These are phyloP conservation scores for Lodderomyces elongisporus DNA, from an alignment of 1,139 yeast genomes.

Conservation along the genomic window DNA sequence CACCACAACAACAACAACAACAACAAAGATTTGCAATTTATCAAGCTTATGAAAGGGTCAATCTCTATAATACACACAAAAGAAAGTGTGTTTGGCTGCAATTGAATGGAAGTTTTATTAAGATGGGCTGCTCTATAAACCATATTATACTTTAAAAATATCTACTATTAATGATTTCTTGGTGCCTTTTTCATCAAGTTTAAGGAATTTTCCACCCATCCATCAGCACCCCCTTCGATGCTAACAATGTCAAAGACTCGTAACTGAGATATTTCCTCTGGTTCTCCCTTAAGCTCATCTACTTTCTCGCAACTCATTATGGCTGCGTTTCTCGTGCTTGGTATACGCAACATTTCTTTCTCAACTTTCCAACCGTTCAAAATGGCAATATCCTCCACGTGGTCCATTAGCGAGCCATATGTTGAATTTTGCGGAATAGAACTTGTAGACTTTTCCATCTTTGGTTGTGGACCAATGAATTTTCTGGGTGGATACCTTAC, in stretches of 20 bases:
- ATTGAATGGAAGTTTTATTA: no score
- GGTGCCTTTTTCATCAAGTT: slow-evolving; percentile 53
- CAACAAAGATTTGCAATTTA: no score
- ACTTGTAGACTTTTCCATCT: neutral
- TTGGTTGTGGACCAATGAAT: slow-evolving; percentile 1
- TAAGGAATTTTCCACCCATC: slow-evolving; percentile 82
- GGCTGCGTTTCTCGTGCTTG: slow-evolving; percentile 92
- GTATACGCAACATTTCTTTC: slow-evolving; percentile 85
- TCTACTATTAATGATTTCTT: slow-evolving; percentile 41
- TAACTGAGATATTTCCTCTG: slow-evolving; percentile 22
- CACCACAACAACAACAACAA: no score
- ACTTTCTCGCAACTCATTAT: slow-evolving; percentile 56
- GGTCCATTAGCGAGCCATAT: slow-evolving; percentile 81
- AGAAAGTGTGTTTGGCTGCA: no score
- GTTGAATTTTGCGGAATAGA: slow-evolving; percentile 41
- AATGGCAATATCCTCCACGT: slow-evolving; percentile 64
- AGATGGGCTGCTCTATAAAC: no score
- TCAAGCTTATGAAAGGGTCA: no score
- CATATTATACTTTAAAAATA: no score
- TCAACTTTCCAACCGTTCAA: slow-evolving; percentile 80
- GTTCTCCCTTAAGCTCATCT: slow-evolving; percentile 15
- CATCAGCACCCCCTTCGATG: slow-evolving; percentile 83
- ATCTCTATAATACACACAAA: no score
- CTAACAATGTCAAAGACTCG: slow-evolving; percentile 56
- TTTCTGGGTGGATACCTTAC: slow-evolving; percentile 53